Evolutionary conservation across 2,329 filamentous ascomycete species (phyloP).

Genomic region (Arthrobotrys pseudoclavata): DNA sequence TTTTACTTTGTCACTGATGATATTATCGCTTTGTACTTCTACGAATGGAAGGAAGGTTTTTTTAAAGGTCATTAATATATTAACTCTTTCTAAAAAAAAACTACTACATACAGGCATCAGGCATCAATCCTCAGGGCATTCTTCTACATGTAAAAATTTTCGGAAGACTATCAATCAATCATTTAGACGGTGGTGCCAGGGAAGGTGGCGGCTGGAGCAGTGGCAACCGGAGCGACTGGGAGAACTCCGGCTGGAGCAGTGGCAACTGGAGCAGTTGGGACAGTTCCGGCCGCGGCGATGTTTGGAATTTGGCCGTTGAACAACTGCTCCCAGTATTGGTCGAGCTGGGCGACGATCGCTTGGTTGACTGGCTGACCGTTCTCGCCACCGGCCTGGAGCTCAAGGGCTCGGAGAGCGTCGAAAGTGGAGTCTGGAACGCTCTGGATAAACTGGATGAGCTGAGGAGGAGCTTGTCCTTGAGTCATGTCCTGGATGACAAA

Average conservation of each 20-base stretch:
- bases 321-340: slow-evolving; percentile 33
- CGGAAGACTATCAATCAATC: slow-evolving; percentile 4
- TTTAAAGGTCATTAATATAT: slow-evolving; percentile 30
- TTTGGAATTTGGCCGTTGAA: slow-evolving; percentile 28
- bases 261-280: slow-evolving; percentile 14
- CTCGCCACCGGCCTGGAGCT: slow-evolving; percentile 33
- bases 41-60: not conserved
- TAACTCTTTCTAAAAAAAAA: slow-evolving; percentile 18
- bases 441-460: slow-evolving; percentile 32
- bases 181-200: slow-evolving; percentile 12
- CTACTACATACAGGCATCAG: slow-evolving; percentile 27
- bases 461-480: slow-evolving; percentile 8
- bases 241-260: not conserved
- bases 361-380: slow-evolving; percentile 22
- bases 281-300: slow-evolving; percentile 8
- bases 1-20: not conserved
- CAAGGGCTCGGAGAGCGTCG: slow-evolving; percentile 35
- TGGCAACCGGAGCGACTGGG: slow-evolving; percentile 9
- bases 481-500: slow-evolving; percentile 34
- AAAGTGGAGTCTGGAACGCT: slow-evolving; percentile 12
- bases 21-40: not conserved
- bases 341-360: slow-evolving; percentile 22
- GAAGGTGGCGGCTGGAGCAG: not conserved
- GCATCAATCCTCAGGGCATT: slow-evolving; percentile 25
- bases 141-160: slow-evolving; percentile 21